A percentile compares a stretch with the other conserved stretches of the same genome.
These are phyloP conservation scores for Hymenoscyphus repandus DNA, from an alignment of 2,329 filamentous ascomycete genomes.

Conservation along the genomic window DNA sequence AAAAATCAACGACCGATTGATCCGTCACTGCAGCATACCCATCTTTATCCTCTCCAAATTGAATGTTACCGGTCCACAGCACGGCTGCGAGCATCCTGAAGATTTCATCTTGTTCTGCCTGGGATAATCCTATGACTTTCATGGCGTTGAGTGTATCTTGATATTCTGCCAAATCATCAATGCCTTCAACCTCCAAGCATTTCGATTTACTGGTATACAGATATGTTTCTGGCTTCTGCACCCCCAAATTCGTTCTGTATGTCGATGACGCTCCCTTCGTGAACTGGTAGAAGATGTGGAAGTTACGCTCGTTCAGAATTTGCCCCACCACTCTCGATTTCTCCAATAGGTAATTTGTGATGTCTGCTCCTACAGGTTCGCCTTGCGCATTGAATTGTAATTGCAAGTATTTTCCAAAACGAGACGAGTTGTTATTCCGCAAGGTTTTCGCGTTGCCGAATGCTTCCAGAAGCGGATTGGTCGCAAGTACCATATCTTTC, in stretches of 20 bases:
- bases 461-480: slow-evolving; percentile 92
- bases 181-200: slow-evolving; percentile 89
- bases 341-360: slow-evolving; percentile 96
- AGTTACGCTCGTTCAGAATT: slow-evolving; percentile 92
- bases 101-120: slow-evolving; percentile 89
- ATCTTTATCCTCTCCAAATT: slow-evolving; percentile 82
- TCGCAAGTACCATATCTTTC: slow-evolving; percentile 99
- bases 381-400: slow-evolving; percentile 90
- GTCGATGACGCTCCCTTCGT: slow-evolving; percentile 87
- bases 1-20: slow-evolving; percentile 87
- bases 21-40: slow-evolving; percentile 85
- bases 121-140: slow-evolving; percentile 83
- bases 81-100: slow-evolving; percentile 92
- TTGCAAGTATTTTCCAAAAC: slow-evolving; percentile 97
- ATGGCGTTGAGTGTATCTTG: slow-evolving; percentile 89
- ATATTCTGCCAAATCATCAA: slow-evolving; percentile 87
- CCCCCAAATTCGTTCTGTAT: slow-evolving; percentile 81
- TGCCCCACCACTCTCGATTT: slow-evolving; percentile 94
- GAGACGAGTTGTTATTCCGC: slow-evolving; percentile 97
- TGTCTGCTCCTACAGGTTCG: slow-evolving; percentile 92
- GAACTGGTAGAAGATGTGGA: slow-evolving; percentile 99
- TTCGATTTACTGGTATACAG: slow-evolving; percentile 90
- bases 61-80: slow-evolving; percentile 91
- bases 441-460: slow-evolving; percentile 98
- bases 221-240: slow-evolving; percentile 90